A percentile compares a stretch with the other conserved stretches of the same genome.
Conservation (phyloP, 2,329 filamentous ascomycete species). For the Podosphaera fusca region DNA sequence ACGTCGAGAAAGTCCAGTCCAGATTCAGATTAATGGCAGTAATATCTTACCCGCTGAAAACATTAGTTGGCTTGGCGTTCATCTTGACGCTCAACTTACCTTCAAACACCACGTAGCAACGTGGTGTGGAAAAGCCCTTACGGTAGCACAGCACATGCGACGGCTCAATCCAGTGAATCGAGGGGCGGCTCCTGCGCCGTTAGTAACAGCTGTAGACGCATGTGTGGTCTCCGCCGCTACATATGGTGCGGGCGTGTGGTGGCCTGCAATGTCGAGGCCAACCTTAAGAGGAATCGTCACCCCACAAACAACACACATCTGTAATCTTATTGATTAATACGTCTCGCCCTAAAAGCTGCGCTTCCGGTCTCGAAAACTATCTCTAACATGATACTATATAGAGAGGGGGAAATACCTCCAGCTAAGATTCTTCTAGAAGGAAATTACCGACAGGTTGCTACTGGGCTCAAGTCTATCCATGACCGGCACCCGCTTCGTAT, state of each 20-base stretch:
- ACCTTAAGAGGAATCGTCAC: background rate
- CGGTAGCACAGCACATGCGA: background rate
- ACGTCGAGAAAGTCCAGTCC: background rate
- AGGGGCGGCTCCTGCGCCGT: background rate
- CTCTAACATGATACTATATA: background rate
- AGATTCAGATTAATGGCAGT: background rate
- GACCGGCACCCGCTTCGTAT: too few species aligned
- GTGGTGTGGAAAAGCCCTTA: background rate
- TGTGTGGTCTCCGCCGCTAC: background rate
- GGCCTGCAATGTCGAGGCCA: background rate
- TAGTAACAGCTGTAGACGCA: background rate
- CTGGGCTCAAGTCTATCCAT: too few species aligned
- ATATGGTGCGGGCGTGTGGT: background rate
- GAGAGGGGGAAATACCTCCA: background rate
- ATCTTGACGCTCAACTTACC: too few species aligned
- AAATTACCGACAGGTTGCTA: background rate
- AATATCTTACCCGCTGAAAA: background rate
- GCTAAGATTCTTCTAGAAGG: background rate
- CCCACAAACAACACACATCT: background rate
- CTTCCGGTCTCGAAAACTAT: background rate
- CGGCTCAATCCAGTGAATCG: background rate
- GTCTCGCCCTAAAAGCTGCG: background rate
- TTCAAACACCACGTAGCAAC: too few species aligned
- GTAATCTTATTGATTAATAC: background rate
- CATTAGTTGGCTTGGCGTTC: background rate